These are phyloP conservation scores for Pseudocercospora musae DNA, from an alignment of 2,329 filamentous ascomycete genomes.

Conservation along the genomic window DNA sequence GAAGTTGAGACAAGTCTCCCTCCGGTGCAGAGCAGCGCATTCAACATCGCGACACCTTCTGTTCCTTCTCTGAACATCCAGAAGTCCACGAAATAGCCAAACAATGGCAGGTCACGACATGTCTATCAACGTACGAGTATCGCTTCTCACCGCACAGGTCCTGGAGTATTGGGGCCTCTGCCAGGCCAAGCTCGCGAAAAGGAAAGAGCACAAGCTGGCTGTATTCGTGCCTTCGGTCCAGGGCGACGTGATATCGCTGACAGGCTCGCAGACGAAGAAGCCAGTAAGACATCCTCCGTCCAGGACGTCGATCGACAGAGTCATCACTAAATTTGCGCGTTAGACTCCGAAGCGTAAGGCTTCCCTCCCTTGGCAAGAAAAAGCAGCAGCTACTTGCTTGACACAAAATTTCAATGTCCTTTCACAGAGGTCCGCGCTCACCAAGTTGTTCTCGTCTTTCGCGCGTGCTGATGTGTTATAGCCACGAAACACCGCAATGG, in stretches of 20 bases:
- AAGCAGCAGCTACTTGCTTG: slow-evolving; percentile 18
- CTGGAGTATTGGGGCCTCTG: slow-evolving; percentile 13
- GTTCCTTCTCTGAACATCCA: background rate
- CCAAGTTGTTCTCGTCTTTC: background rate
- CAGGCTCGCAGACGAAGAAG: background rate
- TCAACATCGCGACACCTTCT: background rate
- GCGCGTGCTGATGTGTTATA: slow-evolving; percentile 7
- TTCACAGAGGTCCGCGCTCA: slow-evolving; percentile 17
- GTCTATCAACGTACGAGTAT: slow-evolving; percentile 16
- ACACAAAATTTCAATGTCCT: slow-evolving; percentile 16
- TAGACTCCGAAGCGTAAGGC: slow-evolving; percentile 1
- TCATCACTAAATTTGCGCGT: slow-evolving; percentile 4
- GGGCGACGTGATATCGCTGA: background rate
- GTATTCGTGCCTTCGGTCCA: slow-evolving; percentile 5
- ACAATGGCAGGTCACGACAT: slow-evolving; percentile 16
- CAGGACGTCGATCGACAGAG: background rate
- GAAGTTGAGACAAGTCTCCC: slow-evolving; percentile 6
- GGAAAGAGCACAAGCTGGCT: slow-evolving; percentile 7
- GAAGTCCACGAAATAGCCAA: background rate
- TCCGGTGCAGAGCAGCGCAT: background rate
- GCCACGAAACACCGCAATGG: slow-evolving; percentile 17
- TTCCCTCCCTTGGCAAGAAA: slow-evolving; percentile 8
- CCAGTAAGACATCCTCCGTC: background rate
- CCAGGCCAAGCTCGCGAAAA: slow-evolving; percentile 9
- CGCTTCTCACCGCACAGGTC: slow-evolving; percentile 14